These are phyloP conservation scores for Epicoccum nigrum DNA, from an alignment of 2,329 filamentous ascomycete genomes.

Conservation along the genomic window DNA sequence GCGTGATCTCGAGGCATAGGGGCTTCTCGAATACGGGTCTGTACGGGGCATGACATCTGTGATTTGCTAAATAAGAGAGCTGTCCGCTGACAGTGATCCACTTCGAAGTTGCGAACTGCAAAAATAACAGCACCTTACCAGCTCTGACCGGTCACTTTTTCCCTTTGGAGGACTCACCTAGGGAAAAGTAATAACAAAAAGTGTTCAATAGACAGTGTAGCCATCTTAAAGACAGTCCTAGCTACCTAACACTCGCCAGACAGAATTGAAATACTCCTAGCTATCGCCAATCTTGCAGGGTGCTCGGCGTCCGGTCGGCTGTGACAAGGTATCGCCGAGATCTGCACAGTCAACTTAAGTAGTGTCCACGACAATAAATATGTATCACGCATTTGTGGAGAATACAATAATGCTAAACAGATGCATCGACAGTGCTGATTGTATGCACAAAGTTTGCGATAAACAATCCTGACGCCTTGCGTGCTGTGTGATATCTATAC, in stretches of 20 bases:
- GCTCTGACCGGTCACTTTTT: too few relatives aligned
- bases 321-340: too few relatives aligned
- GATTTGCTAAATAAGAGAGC: slow-evolving; percentile 6
- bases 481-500: slow-evolving; percentile 11
- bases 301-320: too few relatives aligned
- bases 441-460: slow-evolving; percentile 5
- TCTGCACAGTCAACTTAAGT: background rate
- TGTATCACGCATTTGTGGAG: background rate
- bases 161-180: too few relatives aligned
- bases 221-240: too few relatives aligned
- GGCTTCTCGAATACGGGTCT: background rate
- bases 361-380: background rate
- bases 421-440: background rate
- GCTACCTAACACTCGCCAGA: too few relatives aligned
- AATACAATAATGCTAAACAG: background rate
- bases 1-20: slow-evolving; percentile 9
- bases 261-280: too few relatives aligned
- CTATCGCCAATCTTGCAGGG: too few relatives aligned
- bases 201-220: too few relatives aligned
- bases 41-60: background rate
- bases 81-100: background rate
- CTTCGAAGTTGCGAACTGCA: background rate
- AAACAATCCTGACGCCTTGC: slow-evolving; percentile 5
- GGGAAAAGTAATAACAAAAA: too few relatives aligned
- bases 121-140: too few relatives aligned